Base-by-base conservation (phyloP, 768 basidiomycete genomes). In the Kwoniella pini region DNA sequence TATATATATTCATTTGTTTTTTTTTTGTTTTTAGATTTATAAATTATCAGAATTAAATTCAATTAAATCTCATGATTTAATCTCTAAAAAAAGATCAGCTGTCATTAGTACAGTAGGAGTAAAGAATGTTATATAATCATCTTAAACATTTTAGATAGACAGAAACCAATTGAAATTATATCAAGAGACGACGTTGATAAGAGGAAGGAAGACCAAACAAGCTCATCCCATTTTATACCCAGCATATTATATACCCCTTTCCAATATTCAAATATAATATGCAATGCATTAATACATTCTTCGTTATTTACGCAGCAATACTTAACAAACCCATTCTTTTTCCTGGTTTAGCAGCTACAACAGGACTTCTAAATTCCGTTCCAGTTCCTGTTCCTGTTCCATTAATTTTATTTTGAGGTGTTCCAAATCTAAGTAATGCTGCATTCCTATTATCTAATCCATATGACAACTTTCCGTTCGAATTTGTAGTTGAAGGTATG, bases 101-200 rank as follows among this genome's bases (percentile, higher is more conserved):
- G 88, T 89, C 6, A 80, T 84, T n/a, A 90, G 88, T 62, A 82
- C 85, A 9, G 88, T 91, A 4, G 90, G 90, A 45, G 87, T 87
- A 84, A 93, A 92, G 79, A 85, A 81, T 49, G 88, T 91, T 31
- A 78, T 78, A 27, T 71, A 58, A 42, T 36, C n/a, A n/a, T n/a
- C n/a, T n/a, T n/a, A n/a, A n/a, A n/a, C n/a, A n/a, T n/a, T n/a
- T n/a, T n/a, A n/a, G n/a, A n/a, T n/a, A n/a, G n/a, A 36, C 33
- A 36, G 33, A 36, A 42, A 11, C 40, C 5, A 42, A 42, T 7
- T 42, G 12, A 42, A 42, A 7, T 10, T 54, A 21, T 3, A 39
- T 30, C 15, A n/a, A n/a, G n/a, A n/a, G n/a, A n/a, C n/a, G n/a
- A n/a, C n/a, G n/a, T n/a, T n/a, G n/a, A n/a, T n/a, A n/a, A n/a